Evolutionary conservation across 352 stramenopile genomes (phyloP).

Genomic region (Phytophthora foliorum): DNA sequence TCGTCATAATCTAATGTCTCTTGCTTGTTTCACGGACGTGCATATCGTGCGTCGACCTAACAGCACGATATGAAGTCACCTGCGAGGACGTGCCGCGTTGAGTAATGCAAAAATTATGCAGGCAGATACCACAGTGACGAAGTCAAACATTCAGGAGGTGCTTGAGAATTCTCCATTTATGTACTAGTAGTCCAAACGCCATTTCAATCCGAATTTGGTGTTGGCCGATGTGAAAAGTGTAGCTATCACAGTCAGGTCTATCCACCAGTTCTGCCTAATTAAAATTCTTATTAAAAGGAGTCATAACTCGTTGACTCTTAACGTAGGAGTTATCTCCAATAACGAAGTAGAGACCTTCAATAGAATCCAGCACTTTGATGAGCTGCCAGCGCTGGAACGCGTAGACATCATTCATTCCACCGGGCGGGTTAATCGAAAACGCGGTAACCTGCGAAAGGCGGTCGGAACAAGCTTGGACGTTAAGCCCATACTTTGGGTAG

Average conservation of each 20-base stretch:
- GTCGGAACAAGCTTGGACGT: conserved; percentile 20
- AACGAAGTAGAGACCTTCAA: conserved; percentile 2
- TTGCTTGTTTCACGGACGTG: too few relatives aligned
- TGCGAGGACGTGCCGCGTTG: too few relatives aligned
- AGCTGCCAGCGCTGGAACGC: conserved; percentile 1
- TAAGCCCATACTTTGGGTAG: conserved; percentile 21
- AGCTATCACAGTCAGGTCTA: conserved; percentile 6
- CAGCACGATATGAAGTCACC: too few relatives aligned
- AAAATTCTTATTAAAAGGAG: conserved; percentile 17
- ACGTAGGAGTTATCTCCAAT: conserved; percentile 14
- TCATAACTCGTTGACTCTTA: neutral
- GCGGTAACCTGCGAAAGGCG: neutral
- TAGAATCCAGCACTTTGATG: neutral
- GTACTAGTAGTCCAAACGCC: conserved; percentile 13
- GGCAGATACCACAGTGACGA: conserved; percentile 46
- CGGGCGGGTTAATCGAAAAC: conserved; percentile 1
- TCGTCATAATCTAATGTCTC: too few relatives aligned
- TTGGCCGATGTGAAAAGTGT: conserved; percentile 18
- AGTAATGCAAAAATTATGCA: too few relatives aligned
- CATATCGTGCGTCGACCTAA: too few relatives aligned
- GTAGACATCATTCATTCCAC: conserved; percentile 9
- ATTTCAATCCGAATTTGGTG: conserved; percentile 10
- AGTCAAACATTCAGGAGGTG: neutral
- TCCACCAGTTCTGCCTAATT: conserved; percentile 1
- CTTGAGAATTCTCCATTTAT: conserved; percentile 19